Evolutionary conservation across 2,329 filamentous ascomycete species (phyloP).

Genomic region (Cucurbitaria berberidis): DNA sequence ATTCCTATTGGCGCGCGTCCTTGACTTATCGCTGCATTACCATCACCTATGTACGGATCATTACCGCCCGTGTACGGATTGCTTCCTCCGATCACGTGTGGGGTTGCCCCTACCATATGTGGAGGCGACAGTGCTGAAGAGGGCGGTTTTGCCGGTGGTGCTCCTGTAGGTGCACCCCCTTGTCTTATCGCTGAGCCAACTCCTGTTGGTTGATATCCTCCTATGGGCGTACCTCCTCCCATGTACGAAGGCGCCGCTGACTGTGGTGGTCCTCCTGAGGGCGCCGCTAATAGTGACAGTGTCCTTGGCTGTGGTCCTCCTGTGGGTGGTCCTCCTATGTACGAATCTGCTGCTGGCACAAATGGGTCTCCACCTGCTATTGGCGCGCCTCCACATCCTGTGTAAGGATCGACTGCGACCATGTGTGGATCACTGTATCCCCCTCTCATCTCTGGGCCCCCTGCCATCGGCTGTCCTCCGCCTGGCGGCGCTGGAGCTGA

Average conservation of each 20-base stretch:
- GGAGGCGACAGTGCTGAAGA: neutral
- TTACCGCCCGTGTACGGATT: neutral
- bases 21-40: neutral
- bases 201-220: too few relatives aligned
- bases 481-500: neutral
- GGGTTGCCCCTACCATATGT: neutral
- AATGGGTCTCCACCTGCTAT: neutral
- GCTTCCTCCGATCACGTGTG: too few relatives aligned
- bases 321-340: neutral
- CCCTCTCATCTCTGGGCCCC: neutral
- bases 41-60: neutral
- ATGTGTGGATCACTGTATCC: neutral
- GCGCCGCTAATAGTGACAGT: neutral
- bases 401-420: neutral
- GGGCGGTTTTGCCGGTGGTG: too few relatives aligned
- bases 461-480: neutral
- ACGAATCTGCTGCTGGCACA: neutral
- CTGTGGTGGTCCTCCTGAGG: neutral
- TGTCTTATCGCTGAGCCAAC: neutral
- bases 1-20: neutral
- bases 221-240: neutral
- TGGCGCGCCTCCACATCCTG: neutral
- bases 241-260: neutral
- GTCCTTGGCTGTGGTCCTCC: neutral
- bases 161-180: neutral